These are phyloP conservation scores for Carnegiea gigantea DNA, from an alignment of 179 eudicot genomes.

Conservation along the genomic window DNA sequence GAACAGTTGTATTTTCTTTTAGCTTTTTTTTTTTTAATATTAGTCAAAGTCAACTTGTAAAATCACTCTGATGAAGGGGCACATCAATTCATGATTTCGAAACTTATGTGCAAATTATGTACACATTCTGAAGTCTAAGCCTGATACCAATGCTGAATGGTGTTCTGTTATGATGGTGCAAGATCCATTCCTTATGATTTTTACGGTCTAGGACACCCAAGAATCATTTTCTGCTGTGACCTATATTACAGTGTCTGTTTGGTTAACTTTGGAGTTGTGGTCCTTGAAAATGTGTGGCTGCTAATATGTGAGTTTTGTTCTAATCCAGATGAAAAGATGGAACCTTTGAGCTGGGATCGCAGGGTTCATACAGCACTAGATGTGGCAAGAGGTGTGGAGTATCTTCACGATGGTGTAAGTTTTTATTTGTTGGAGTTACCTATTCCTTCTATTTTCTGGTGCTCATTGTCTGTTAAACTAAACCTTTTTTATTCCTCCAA, in stretches of 20 bases:
- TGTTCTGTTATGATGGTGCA: not conserved
- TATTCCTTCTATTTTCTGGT: not conserved
- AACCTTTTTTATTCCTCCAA: not conserved
- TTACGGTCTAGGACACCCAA: not conserved
- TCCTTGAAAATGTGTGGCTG: not conserved
- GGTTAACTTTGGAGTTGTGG: not conserved
- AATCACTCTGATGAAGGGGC: not conserved
- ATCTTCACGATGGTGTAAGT: constrained; percentile 96
- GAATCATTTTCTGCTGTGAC: not conserved
- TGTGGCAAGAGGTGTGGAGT: constrained; percentile 94
- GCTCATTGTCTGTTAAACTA: not conserved
- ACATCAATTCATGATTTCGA: not conserved
- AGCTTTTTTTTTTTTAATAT: too few relatives aligned
- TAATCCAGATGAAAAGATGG: constrained; percentile 60
- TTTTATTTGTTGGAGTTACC: not conserved
- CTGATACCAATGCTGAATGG: not conserved
- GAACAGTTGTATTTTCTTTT: not conserved
- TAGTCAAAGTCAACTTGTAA: too few relatives aligned
- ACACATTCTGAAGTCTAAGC: not conserved
- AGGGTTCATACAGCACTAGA: constrained; percentile 87
- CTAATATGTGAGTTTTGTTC: not conserved
- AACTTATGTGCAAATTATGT: not conserved
- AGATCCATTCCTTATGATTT: not conserved
- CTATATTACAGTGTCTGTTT: not conserved
- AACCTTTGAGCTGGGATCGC: constrained; percentile 69